phyloP scores from a whole-genome alignment of 805 yeast genomes.

The Ogataea paradorogensis region DNA sequence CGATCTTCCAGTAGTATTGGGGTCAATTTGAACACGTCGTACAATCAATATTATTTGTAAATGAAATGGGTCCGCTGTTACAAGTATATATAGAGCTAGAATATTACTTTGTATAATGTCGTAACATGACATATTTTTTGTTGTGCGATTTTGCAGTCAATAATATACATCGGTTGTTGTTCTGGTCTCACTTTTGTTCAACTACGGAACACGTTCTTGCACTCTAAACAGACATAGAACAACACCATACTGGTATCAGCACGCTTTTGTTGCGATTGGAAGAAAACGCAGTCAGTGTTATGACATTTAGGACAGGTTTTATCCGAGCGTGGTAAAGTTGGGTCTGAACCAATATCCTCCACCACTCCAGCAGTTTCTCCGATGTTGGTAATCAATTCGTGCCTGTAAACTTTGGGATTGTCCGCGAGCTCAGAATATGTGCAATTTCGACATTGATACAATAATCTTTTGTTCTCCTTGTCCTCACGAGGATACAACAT shows the following conservation, averaged over 20 bases:
- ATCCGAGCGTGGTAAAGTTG: slow-evolving; percentile 95
- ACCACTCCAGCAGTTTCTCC: slow-evolving; percentile 98
- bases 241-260: slow-evolving; percentile 94
- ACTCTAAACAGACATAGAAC: slow-evolving; percentile 86
- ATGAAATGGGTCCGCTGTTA: neutral
- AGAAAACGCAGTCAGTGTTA: slow-evolving; percentile 88
- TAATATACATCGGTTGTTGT: neutral
- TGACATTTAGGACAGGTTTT: slow-evolving; percentile 90
- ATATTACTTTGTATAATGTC: neutral
- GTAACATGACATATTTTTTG: neutral
- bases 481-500: slow-evolving; percentile 98
- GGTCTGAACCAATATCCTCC: slow-evolving; percentile 92
- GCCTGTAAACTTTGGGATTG: slow-evolving; percentile 82
- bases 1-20: slow-evolving; percentile 11
- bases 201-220: slow-evolving; percentile 68
- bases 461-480: slow-evolving; percentile 66
- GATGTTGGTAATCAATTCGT: slow-evolving; percentile 86
- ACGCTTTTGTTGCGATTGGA: slow-evolving; percentile 93
- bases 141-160: neutral
- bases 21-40: slow-evolving; percentile 15
- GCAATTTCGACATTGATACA: slow-evolving; percentile 94
- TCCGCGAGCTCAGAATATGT: slow-evolving; percentile 90
- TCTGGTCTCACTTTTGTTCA: slow-evolving; percentile 4
- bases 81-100: neutral
- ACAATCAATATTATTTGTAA: slow-evolving; percentile 33